phyloP scores from a whole-genome alignment of 768 basidiomycete species.

The Boletellus sp. region DNA sequence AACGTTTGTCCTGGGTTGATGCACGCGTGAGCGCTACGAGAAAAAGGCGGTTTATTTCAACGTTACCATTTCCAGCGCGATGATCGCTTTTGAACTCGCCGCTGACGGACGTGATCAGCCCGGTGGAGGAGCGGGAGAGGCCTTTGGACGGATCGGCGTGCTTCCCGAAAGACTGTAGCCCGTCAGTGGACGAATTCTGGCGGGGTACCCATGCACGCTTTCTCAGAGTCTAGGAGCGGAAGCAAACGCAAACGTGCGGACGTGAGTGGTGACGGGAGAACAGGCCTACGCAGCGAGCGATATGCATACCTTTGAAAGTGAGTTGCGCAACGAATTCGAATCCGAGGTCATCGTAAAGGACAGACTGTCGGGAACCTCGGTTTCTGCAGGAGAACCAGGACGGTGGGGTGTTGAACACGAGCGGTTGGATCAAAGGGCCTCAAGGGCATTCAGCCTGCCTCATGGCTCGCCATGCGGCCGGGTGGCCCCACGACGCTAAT shows the following conservation, averaged over 20 bases:
- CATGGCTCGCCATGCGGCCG: constrained; percentile 22
- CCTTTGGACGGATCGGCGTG: background rate
- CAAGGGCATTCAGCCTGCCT: constrained; percentile 15
- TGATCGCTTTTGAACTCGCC: background rate
- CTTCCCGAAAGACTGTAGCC: background rate
- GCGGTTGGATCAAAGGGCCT: constrained; percentile 1
- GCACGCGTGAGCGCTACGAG: constrained; percentile 4
- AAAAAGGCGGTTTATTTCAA: background rate
- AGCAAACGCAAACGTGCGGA: background rate
- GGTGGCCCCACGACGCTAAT: constrained; percentile 3
- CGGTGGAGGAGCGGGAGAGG: constrained; percentile 1
- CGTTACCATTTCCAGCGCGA: constrained; percentile 9
- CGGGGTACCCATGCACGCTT: constrained; percentile 1
- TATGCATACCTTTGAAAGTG: constrained; percentile 7
- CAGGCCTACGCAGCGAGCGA: too few relatives aligned
- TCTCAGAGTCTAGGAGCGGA: constrained; percentile 3
- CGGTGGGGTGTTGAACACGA: constrained; percentile 4
- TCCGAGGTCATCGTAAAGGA: constrained; percentile 10
- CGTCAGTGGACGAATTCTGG: background rate
- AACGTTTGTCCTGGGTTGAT: background rate
- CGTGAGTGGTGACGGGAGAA: constrained; percentile 2
- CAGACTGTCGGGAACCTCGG: background rate
- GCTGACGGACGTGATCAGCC: background rate
- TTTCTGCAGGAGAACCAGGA: constrained; percentile 6
- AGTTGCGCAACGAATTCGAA: background rate